Base-by-base conservation (phyloP, 805 yeast species). In the Candida alai region DNA sequence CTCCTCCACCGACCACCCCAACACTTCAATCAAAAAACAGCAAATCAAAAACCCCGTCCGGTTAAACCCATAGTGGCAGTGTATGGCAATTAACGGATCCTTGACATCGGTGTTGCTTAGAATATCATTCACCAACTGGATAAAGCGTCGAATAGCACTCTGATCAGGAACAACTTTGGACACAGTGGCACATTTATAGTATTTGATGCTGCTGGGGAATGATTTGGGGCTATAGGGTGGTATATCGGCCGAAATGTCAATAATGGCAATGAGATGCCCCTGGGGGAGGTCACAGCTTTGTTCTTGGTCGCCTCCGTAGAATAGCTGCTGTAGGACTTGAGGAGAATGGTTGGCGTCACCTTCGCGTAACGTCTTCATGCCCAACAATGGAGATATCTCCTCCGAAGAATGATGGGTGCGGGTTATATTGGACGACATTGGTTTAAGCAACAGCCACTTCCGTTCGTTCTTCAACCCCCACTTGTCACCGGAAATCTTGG, bases 51-150 rank as follows among this genome's bases (percentile, higher is more conserved):
- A 83, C 2, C 93, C 90, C 0, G 90, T 83, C 37, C 90, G 62
- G 52, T 83, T 83, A 57, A 82, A 84, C 5, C 90, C 93, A 50
- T 83, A 83, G 52, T 83, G 93, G 51, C 93, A 83, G 54, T 84
- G 93, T 6, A 84, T 82, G 0, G 73, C 86, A 5, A 80, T 59
- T 17, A 66, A 56, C 4, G 74, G 74, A 12, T 45, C 36, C 14
- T 44, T 44, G 12, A 36, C 44, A 5, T 47, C 26, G 16, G 49
- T 54, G 6, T 43, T 40, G 3, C 43, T 15, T 18, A 73, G 47
- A 13, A 76, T 66, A 29, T 65, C 62, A 42, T 76, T 78, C 4
- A 78, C 68, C 28, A 79, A 60, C 24, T 60, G 66, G 24, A 78
- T 65, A 42, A 80, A 84, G 32, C 68, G 59, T 22, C 76, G 56